Conservation (phyloP, 805 yeast species). For the Metschnikowia peoriensis region DNA sequence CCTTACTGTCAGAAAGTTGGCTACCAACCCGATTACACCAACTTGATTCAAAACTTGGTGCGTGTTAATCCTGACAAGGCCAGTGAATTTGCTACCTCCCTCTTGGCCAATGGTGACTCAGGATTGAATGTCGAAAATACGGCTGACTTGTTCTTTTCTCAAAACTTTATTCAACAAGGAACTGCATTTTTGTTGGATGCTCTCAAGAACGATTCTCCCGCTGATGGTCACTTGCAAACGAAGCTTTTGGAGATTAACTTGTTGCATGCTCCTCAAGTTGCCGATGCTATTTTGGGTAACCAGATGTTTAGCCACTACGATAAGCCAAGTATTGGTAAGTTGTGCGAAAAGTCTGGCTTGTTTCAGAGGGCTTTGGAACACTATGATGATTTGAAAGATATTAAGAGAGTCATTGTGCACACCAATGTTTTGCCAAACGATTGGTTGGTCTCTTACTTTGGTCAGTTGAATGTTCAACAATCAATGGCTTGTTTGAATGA, state of each 20-base stretch:
- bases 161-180: slow-evolving; percentile 94
- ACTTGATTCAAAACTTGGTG: slow-evolving; percentile 83
- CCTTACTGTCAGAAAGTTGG: slow-evolving; percentile 91
- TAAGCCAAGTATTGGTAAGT: slow-evolving; percentile 84
- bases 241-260: slow-evolving; percentile 89
- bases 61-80: slow-evolving; percentile 97
- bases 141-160: slow-evolving; percentile 92
- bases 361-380: slow-evolving; percentile 95
- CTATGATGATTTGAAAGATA: slow-evolving; percentile 91
- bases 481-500: slow-evolving; percentile 83
- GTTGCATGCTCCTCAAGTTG: slow-evolving; percentile 97
- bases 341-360: slow-evolving; percentile 95
- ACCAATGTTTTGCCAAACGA: slow-evolving; percentile 83
- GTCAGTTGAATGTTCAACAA: slow-evolving; percentile 92
- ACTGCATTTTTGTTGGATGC: slow-evolving; percentile 96
- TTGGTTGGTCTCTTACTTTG: slow-evolving; percentile 91
- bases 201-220: slow-evolving; percentile 86
- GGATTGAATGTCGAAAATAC: slow-evolving; percentile 77
- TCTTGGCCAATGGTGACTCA: slow-evolving; percentile 60
- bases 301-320: slow-evolving; percentile 95
- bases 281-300: slow-evolving; percentile 96
- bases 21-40: slow-evolving; percentile 86
- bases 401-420: slow-evolving; percentile 90
- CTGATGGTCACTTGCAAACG: slow-evolving; percentile 95
- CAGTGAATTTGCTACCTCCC: slow-evolving; percentile 90